These are phyloP conservation scores for Angomonas deanei DNA, from an alignment of 208 protist genomes.

Conservation along the genomic window DNA sequence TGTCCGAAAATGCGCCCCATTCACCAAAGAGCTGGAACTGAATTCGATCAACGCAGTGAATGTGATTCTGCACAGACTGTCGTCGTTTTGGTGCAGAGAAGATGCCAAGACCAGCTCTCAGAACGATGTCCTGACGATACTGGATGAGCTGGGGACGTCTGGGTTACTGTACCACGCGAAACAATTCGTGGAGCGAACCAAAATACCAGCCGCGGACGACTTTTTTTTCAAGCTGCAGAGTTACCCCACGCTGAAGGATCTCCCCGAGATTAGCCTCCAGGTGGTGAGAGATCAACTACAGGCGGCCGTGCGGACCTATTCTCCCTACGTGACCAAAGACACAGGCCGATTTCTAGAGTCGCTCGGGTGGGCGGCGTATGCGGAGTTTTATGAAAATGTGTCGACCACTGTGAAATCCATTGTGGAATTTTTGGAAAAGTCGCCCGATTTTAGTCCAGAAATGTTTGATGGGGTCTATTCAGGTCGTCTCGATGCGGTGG, in stretches of 20 bases:
- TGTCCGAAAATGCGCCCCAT: slow-evolving; percentile 7
- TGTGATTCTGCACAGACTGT: slow-evolving; percentile 28
- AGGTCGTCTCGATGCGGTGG: slow-evolving; percentile 27
- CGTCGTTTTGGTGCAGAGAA: neutral
- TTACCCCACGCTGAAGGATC: neutral
- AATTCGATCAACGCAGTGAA: slow-evolving; percentile 42
- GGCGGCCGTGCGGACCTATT: slow-evolving; percentile 62
- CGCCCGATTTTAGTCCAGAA: neutral
- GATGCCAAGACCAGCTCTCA: neutral
- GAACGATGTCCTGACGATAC: neutral
- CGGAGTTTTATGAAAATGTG: slow-evolving; percentile 66
- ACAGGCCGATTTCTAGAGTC: slow-evolving; percentile 57
- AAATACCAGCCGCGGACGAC: neutral
- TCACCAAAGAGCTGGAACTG: slow-evolving; percentile 11
- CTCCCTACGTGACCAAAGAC: slow-evolving; percentile 64
- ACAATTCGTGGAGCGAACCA: neutral
- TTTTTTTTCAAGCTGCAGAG: neutral
- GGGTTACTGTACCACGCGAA: neutral
- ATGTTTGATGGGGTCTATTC: slow-evolving; percentile 3
- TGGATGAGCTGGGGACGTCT: neutral
- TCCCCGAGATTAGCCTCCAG: neutral
- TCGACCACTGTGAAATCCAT: neutral
- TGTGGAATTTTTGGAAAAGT: neutral
- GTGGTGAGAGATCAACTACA: slow-evolving; percentile 47
- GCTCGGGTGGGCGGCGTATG: slow-evolving; percentile 61